A percentile compares a stretch with the other conserved stretches of the same genome.
Evolutionary conservation across 2,329 filamentous ascomycete species (phyloP).

Genomic region (Zasmidium citrigriseum): DNA sequence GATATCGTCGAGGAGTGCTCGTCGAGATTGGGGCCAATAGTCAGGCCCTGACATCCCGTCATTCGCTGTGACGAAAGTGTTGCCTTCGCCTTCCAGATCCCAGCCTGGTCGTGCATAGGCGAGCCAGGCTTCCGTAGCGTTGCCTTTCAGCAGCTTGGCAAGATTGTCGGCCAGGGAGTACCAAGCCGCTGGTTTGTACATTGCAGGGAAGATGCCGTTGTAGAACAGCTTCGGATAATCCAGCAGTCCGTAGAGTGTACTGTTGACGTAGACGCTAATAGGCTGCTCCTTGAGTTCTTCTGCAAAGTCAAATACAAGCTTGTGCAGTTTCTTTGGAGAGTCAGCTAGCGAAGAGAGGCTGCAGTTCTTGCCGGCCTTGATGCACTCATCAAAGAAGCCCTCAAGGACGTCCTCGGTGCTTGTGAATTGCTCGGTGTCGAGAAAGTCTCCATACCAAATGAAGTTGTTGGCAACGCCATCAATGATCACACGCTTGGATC

Average conservation of each 20-base stretch:
- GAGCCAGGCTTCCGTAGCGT: slow-evolving; percentile 21
- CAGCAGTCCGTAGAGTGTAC: slow-evolving; percentile 19
- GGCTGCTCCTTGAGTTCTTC: slow-evolving; percentile 24
- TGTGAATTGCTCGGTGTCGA: slow-evolving; percentile 52
- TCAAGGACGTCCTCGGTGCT: slow-evolving; percentile 59
- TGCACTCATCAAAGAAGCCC: slow-evolving; percentile 57
- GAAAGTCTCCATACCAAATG: slow-evolving; percentile 48
- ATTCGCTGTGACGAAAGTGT: slow-evolving; percentile 20
- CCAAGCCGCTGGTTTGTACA: slow-evolving; percentile 24
- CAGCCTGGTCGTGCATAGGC: slow-evolving; percentile 17
- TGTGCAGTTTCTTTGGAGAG: slow-evolving; percentile 16
- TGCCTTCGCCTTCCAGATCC: slow-evolving; percentile 24
- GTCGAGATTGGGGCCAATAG: slow-evolving; percentile 22
- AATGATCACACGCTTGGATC: slow-evolving; percentile 44
- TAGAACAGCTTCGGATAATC: slow-evolving; percentile 16
- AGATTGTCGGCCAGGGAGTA: slow-evolving; percentile 23
- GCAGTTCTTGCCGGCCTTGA: slow-evolving; percentile 45
- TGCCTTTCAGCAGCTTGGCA: slow-evolving; percentile 20
- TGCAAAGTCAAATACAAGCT: slow-evolving; percentile 19
- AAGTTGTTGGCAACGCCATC: slow-evolving; percentile 45
- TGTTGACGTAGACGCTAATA: slow-evolving; percentile 24
- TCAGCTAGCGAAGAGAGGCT: slow-evolving; percentile 16
- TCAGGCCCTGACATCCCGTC: slow-evolving; percentile 18
- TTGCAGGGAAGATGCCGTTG: slow-evolving; percentile 20
- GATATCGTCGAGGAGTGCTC: slow-evolving; percentile 18